A percentile compares a stretch with the other conserved stretches of the same genome.
phyloP scores from a whole-genome alignment of 2,329 filamentous ascomycete genomes.

The Sporothrix schenckii region DNA sequence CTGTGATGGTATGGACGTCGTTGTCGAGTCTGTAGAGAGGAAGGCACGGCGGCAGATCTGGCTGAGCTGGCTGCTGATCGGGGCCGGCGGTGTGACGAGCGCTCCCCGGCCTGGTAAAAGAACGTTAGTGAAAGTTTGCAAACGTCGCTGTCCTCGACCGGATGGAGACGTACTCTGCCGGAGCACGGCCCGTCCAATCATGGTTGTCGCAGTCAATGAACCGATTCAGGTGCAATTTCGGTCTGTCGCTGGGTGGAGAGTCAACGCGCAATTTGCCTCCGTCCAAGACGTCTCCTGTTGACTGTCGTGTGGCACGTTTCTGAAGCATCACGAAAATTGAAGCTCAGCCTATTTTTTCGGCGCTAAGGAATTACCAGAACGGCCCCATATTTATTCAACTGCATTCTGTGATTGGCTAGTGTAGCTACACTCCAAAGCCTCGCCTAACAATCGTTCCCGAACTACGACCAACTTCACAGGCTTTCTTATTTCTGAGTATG shows the following conservation, averaged over 20 bases:
- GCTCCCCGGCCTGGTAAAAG: conserved; percentile 54
- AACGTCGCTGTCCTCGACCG: not conserved
- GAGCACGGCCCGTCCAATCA: conserved; percentile 60
- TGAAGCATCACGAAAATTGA: conserved; percentile 14
- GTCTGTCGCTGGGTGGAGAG: not conserved
- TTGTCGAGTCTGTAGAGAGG: conserved; percentile 39
- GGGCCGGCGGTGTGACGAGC: conserved; percentile 44
- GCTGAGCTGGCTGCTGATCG: conserved; percentile 37
- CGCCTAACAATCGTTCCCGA: not conserved
- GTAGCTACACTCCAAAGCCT: not conserved
- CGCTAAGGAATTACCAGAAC: conserved; percentile 9
- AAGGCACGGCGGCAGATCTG: conserved; percentile 48
- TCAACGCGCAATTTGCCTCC: not conserved
- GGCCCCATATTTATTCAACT: conserved; percentile 13
- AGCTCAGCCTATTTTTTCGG: conserved; percentile 29
- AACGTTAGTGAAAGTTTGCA: not conserved
- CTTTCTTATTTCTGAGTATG: not conserved
- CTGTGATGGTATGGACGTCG: conserved; percentile 29
- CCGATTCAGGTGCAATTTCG: not conserved
- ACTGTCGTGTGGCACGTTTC: conserved; percentile 9
- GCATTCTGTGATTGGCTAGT: not conserved
- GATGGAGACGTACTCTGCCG: conserved; percentile 56
- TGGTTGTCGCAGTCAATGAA: conserved; percentile 39
- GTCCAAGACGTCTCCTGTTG: not conserved
- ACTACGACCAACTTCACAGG: not conserved